These are phyloP conservation scores for Corylus avellana DNA, from an alignment of 306 rosid species.

Conservation along the genomic window DNA sequence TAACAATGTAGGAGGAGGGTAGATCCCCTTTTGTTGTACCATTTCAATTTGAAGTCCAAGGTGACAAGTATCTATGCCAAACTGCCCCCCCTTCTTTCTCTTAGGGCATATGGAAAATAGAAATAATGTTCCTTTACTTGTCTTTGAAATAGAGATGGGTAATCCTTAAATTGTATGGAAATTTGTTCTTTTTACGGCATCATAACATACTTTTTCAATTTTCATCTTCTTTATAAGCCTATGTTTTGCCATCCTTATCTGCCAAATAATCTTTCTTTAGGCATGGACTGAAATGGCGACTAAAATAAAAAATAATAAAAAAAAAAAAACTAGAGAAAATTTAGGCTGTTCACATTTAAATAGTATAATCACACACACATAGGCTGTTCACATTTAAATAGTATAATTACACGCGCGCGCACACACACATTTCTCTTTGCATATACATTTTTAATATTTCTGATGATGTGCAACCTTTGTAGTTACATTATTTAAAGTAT, in stretches of 20 bases:
- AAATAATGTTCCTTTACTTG: neutral
- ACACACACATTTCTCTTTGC: slow-evolving; percentile 5
- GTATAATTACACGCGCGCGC: neutral
- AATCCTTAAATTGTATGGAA: neutral
- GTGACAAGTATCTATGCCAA: neutral
- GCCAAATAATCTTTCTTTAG: neutral
- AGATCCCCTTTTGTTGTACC: neutral
- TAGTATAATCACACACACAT: neutral
- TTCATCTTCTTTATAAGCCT: neutral
- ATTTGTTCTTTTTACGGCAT: neutral
- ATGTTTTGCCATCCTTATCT: neutral
- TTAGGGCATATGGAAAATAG: neutral
- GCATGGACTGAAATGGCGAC: slow-evolving; percentile 6
- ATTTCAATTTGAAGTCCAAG: neutral
- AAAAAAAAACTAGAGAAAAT: no score
- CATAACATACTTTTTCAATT: neutral
- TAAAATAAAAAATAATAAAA: neutral
- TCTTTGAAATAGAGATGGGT: neutral
- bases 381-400: neutral
- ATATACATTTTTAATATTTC: slow-evolving; percentile 26
- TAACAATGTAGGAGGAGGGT: neutral
- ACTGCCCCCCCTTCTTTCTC: neutral
- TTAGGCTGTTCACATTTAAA: neutral
- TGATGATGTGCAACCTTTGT: slow-evolving; percentile 32
- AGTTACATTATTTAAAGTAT: slow-evolving; percentile 18